phyloP scores from a whole-genome alignment of 2,329 filamentous ascomycete genomes.

The Cercospora citrullina region DNA sequence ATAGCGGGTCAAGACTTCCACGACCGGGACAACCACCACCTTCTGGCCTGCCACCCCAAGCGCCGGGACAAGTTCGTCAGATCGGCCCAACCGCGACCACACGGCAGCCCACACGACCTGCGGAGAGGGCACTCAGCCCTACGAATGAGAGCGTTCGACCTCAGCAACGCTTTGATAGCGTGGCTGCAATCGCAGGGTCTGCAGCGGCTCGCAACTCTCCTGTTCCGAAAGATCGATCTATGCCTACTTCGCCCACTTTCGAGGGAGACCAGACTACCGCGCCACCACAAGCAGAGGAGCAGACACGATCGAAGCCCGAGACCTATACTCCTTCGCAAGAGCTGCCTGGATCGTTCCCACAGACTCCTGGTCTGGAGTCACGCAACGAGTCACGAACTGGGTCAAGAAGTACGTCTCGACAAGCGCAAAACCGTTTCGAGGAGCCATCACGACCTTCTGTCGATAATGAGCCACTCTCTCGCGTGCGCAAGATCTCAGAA shows the following conservation, averaged over 20 bases:
- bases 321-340: conserved; percentile 38
- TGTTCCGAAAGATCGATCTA: conserved; percentile 19
- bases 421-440: conserved; percentile 21
- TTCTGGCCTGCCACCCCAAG: conserved; percentile 63
- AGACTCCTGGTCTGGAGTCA: conserved; percentile 19
- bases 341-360: conserved; percentile 6
- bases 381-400: conserved; percentile 23
- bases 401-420: conserved; percentile 16
- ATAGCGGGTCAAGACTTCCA: conserved; percentile 22
- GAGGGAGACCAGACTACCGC: conserved; percentile 20
- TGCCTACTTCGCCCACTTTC: conserved; percentile 27
- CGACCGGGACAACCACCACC: conserved; percentile 60
- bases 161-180: conserved; percentile 31
- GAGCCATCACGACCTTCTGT: conserved; percentile 31
- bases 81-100: conserved; percentile 29
- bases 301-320: conserved; percentile 31
- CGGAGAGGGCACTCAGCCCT: conserved; percentile 36
- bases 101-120: conserved; percentile 35
- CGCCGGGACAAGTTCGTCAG: conserved; percentile 57
- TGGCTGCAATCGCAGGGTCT: conserved; percentile 19
- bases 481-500: conserved; percentile 33
- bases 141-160: conserved; percentile 32
- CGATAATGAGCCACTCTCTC: conserved; percentile 32
- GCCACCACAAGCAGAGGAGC: conserved; percentile 11
- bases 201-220: conserved; percentile 15